Evolutionary conservation across 495 filamentous ascomycete genomes (phyloP).

Genomic region (Podospora conica): DNA sequence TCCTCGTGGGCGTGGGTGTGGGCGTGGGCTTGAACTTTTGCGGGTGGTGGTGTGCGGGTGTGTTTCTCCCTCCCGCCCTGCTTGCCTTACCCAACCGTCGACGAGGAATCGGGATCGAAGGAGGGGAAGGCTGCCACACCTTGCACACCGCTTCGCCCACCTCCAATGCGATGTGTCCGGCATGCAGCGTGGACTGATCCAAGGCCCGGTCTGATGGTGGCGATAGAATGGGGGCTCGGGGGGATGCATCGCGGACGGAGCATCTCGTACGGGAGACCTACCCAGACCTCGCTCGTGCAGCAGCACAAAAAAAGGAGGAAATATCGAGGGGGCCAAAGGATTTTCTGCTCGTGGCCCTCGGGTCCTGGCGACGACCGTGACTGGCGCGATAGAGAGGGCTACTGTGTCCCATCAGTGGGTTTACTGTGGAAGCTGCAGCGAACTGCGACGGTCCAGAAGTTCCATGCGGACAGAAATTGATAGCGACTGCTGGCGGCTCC

Average conservation of each 20-base stretch:
- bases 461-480: neutral
- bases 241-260: neutral
- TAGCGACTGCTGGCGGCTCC: neutral
- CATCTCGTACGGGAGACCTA: neutral
- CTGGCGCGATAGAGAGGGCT: neutral
- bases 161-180: neutral
- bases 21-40: neutral
- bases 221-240: neutral
- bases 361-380: neutral
- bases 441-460: neutral
- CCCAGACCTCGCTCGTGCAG: neutral
- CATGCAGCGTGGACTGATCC: neutral
- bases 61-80: neutral
- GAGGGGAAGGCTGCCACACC: neutral
- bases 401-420: neutral
- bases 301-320: neutral
- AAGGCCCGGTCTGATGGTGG: neutral
- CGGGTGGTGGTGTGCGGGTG: neutral
- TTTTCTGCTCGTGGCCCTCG: neutral
- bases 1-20: neutral
- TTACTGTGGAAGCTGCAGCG: neutral
- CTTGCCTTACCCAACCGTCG: neutral
- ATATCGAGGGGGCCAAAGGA: neutral
- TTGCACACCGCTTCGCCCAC: neutral
- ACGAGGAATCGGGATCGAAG: neutral